phyloP scores from a whole-genome alignment of 495 filamentous ascomycete genomes.

The Talaromyces trachyspermus region DNA sequence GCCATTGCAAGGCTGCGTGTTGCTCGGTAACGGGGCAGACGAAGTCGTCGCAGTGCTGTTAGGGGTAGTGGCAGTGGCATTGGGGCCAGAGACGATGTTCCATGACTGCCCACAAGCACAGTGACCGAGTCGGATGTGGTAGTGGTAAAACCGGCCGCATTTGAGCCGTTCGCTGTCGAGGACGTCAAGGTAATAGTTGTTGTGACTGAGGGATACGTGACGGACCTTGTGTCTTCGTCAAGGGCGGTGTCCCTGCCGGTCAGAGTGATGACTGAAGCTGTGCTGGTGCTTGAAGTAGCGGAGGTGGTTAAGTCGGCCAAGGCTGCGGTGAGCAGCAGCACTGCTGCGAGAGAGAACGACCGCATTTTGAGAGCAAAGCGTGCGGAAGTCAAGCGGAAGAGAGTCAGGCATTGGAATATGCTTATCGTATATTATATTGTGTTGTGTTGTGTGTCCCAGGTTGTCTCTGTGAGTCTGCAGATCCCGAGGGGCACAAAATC shows the following conservation, averaged over 20 bases:
- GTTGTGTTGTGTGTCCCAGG: too few species aligned
- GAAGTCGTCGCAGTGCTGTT: conserved; percentile 21
- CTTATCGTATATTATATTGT: too few species aligned
- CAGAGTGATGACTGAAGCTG: conserved; percentile 10
- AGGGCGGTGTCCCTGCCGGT: background rate
- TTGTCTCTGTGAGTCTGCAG: too few species aligned
- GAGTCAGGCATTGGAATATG: too few species aligned
- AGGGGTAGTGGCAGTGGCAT: conserved; percentile 28
- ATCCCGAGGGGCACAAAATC: too few species aligned
- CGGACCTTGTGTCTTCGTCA: background rate
- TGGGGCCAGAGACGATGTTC: conserved; percentile 27
- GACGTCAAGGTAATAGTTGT: conserved; percentile 9
- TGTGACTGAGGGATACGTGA: conserved; percentile 7
- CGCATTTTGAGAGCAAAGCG: background rate
- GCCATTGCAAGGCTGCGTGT: conserved; percentile 77
- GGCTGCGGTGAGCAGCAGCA: conserved; percentile 2
- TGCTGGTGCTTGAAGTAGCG: conserved; percentile 15
- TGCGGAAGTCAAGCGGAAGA: background rate
- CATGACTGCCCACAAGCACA: conserved; percentile 29
- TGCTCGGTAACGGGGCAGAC: conserved; percentile 41
- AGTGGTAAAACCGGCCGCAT: conserved; percentile 20
- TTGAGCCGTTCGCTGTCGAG: conserved; percentile 17
- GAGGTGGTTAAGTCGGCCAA: conserved; percentile 5
- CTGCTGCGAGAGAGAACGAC: conserved; percentile 1
- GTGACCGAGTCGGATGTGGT: conserved; percentile 30